Conservation (phyloP, 176 grass and related monocot species). For the Oryza glumipatula region DNA sequence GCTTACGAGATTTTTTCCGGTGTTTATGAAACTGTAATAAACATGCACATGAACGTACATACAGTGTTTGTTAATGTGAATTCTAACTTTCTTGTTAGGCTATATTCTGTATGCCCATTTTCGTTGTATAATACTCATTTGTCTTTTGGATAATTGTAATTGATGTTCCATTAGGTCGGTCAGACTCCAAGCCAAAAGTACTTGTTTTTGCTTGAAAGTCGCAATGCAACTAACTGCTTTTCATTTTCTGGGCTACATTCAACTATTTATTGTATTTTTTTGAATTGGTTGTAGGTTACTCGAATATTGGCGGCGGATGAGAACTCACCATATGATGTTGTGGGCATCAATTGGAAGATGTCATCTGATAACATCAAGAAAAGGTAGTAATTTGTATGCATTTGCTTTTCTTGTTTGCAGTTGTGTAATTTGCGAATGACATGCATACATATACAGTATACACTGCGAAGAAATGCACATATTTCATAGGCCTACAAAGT, state of each 20-base stretch:
- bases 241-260: not conserved
- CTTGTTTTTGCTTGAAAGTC: not conserved
- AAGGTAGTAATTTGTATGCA: conserved; percentile 57
- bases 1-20: not conserved
- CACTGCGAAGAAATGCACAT: not conserved
- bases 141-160: not conserved
- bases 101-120: not conserved
- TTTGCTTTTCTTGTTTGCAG: conserved; percentile 7
- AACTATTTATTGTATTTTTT: not conserved
- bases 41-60: not conserved
- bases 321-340: conserved; percentile 80
- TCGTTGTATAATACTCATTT: not conserved
- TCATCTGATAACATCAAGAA: conserved; percentile 92
- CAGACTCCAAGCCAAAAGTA: not conserved
- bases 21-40: not conserved
- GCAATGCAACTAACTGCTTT: not conserved
- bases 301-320: conserved; percentile 82
- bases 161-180: not conserved
- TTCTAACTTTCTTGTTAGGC: not conserved
- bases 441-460: too few relatives aligned
- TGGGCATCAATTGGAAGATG: conserved; percentile 97
- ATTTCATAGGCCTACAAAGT: not conserved
- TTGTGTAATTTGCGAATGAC: too few relatives aligned
- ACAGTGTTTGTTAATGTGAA: not conserved
- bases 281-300: conserved; percentile 62